Base-by-base conservation (phyloP, 208 protist genomes). In the Lotmaria passim region DNA sequence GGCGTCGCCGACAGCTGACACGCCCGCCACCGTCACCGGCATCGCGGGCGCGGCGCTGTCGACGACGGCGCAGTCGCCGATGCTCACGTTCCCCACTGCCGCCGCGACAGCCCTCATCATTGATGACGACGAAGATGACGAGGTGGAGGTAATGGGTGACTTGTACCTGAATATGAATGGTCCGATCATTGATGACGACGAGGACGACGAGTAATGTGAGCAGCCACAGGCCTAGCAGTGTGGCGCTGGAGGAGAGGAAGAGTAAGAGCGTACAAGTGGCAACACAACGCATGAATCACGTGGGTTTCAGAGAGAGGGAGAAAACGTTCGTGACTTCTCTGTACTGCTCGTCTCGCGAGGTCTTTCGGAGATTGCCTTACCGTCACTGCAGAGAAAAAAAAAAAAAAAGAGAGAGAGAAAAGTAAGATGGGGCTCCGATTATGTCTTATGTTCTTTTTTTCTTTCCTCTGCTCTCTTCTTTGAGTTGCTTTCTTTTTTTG, bases 181-280 rank as follows among this genome's bases (percentile, higher is more conserved):
- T 6, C 90, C 90, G n/a, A 82, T 96, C 69, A 87, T 96, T 59
- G 88, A 93, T 46, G 84, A 92, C 51, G 86, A 92, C 64, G 81
- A 64, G 34, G 38, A 66, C n/a, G 30, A 7, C 15, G 31, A 52
- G 36, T 23, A 46, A 15, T n/a, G 10, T 46, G n/a, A n/a, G n/a
- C n/a, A n/a, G n/a, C n/a, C n/a, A n/a, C n/a, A n/a, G n/a, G n/a
- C n/a, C n/a, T n/a, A n/a, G n/a, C n/a, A n/a, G n/a, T n/a, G n/a
- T n/a, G n/a, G n/a, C n/a, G n/a, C n/a, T n/a, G n/a, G n/a, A n/a
- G n/a, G n/a, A n/a, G n/a, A n/a, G n/a, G n/a, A n/a, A n/a, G n/a
- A n/a, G n/a, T n/a, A n/a, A n/a, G n/a, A n/a, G n/a, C n/a, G n/a
- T n/a, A n/a, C n/a, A n/a, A n/a, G n/a, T n/a, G n/a, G n/a, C n/a